phyloP scores from a whole-genome alignment of 2,329 filamentous ascomycete species.

The Venturia effusa region DNA sequence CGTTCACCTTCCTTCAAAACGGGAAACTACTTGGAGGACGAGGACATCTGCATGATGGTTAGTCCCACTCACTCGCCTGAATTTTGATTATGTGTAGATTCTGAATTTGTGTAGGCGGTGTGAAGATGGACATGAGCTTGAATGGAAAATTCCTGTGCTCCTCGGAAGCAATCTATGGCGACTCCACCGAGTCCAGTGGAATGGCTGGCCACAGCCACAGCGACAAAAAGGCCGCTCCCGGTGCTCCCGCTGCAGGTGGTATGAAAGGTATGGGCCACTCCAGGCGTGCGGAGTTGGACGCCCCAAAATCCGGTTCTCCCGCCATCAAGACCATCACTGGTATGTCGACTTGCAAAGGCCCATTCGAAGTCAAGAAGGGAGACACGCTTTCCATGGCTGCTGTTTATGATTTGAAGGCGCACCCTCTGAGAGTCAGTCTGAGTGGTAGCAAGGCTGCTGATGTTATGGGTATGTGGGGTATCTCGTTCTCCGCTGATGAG shows the following conservation, averaged over 20 bases:
- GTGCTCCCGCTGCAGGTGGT: neutral
- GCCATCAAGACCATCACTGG: slow-evolving; percentile 3
- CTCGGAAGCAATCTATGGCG: slow-evolving; percentile 9
- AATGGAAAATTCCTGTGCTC: slow-evolving; percentile 4
- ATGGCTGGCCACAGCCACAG: neutral
- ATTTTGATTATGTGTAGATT: neutral
- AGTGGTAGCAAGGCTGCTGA: slow-evolving; percentile 3
- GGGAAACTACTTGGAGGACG: slow-evolving; percentile 2
- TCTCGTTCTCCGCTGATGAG: slow-evolving; percentile 1
- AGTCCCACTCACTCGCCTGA: neutral
- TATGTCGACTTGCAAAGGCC: slow-evolving; percentile 5
- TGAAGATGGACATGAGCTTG: neutral
- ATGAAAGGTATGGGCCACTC: neutral
- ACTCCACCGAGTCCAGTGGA: neutral
- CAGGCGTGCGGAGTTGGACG: neutral
- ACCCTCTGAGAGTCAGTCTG: neutral
- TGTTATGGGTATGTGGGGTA: slow-evolving; percentile 11
- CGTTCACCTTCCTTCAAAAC: neutral
- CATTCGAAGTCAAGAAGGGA: slow-evolving; percentile 9
- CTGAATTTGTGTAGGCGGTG: neutral
- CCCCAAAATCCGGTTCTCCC: neutral
- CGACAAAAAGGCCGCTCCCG: neutral
- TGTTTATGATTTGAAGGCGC: slow-evolving; percentile 2
- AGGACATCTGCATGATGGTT: slow-evolving; percentile 4
- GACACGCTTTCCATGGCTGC: slow-evolving; percentile 7